Evolutionary conservation across 257 asterid species (phyloP).

Genomic region (Misopates orontium): DNA sequence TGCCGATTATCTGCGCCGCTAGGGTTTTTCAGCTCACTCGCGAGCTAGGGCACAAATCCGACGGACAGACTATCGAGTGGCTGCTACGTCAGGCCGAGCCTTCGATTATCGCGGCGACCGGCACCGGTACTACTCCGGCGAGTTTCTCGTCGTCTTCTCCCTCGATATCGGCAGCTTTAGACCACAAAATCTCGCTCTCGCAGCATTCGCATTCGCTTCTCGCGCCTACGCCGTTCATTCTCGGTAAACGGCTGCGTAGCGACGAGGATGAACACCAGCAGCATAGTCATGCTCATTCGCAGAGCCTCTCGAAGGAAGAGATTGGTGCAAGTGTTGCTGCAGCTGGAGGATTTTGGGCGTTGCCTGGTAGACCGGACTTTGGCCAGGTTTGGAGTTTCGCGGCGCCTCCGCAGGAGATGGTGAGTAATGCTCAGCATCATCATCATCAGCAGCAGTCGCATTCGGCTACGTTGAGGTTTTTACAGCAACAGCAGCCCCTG

Average conservation of each 20-base stretch:
- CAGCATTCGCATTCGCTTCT: constrained; percentile 49
- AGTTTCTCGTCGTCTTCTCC: constrained; percentile 71
- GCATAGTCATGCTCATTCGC: constrained; percentile 29
- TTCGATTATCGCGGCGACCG: constrained; percentile 92
- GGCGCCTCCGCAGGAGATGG: constrained; percentile 65
- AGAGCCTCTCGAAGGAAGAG: constrained; percentile 51
- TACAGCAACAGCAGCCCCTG: constrained; percentile 66
- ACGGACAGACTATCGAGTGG: constrained; percentile 97
- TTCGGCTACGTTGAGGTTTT: constrained; percentile 42
- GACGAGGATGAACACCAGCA: constrained; percentile 52
- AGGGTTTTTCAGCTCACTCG: constrained; percentile 94
- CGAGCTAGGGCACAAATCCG: constrained; percentile 95
- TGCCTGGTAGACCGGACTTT: constrained; percentile 78
- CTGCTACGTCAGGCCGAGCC: constrained; percentile 98
- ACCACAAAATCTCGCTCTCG: constrained; percentile 43
- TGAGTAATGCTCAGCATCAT: constrained; percentile 28
- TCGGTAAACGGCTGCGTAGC: constrained; percentile 80
- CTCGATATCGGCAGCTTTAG: constrained; percentile 49
- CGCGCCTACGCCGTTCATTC: constrained; percentile 74
- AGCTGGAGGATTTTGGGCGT: constrained; percentile 83
- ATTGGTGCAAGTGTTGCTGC: constrained; percentile 39
- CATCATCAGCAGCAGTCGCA: constrained; percentile 10
- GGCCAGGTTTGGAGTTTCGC: constrained; percentile 97
- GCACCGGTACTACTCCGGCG: constrained; percentile 93
- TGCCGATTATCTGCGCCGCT: constrained; percentile 98